Evolutionary conservation across 2,329 filamentous ascomycete genomes (phyloP), one percentile per base, ranked within the genome.

Genomic region (Tolypocladium cylindrosporum): DNA sequence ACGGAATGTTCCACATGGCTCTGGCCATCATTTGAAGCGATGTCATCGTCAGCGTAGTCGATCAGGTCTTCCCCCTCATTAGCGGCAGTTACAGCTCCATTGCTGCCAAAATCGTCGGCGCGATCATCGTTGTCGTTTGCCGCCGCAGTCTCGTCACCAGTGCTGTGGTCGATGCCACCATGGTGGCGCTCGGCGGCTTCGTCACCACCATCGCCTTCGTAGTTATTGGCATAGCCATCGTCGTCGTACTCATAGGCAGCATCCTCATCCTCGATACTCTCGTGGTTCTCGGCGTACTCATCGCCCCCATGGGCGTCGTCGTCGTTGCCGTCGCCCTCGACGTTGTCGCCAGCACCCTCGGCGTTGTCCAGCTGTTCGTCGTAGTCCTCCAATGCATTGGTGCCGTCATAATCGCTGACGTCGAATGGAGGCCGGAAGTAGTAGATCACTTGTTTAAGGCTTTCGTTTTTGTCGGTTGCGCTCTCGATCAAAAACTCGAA

Each of bases 401-500:
- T 27, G 27, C 42, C 59, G n/a, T 41, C 54, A 24, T 11, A 43
- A 19, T 31, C 53, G 16, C 31, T 39, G 21, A 21, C 39, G 42
- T 60, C 59, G 52, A 62, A 61, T 19, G 66, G 69, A 8, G 68
- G 63, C 54, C 69, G 67, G 57, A 76, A 77, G 1, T 72, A 61
- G 56, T 75, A 71, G 16, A 72, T 69, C 52, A 77, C 68, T 61
- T 76, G 73, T 27, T 74, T 72, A 8, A 77, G 67, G 3, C 74
- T 71, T 55, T 71, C 74, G 21, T 75, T 75, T 21, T 74, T 75
- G 24, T 69, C 68, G 8, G 73, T 70, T 4, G 75, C 75, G 59
- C 75, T 75, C 54, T 77, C 74, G 36, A 74, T 66, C 16, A 77
- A 61, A 9, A 67, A 72, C 13, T 75, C 70, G 36, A 74, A 67